phyloP scores from a whole-genome alignment of 176 grass and related monocot genomes.

The Zizania latifolia region DNA sequence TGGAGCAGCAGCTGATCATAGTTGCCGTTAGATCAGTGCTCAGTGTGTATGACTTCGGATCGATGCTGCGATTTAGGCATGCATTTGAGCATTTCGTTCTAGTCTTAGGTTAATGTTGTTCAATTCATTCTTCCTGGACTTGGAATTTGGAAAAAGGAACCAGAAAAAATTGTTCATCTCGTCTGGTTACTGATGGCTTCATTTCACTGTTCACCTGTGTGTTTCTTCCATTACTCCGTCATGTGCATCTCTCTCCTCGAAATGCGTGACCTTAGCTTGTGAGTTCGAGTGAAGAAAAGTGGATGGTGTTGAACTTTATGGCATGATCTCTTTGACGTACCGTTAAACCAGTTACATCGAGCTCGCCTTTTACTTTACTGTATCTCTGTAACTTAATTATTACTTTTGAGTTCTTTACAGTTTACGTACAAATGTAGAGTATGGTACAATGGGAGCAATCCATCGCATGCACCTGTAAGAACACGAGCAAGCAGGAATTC shows the following conservation, averaged over 20 bases:
- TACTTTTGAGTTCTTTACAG: not conserved
- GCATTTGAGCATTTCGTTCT: constrained; percentile 30
- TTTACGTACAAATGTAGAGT: not conserved
- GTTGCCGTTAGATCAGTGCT: constrained; percentile 15
- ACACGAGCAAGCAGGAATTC: not conserved
- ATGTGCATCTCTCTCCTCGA: constrained; percentile 7
- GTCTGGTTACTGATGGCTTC: not conserved
- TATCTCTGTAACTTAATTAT: not conserved
- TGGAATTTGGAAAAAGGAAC: not conserved
- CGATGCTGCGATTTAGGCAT: not conserved
- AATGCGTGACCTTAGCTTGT: constrained; percentile 31
- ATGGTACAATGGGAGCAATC: not conserved
- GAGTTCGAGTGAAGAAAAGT: not conserved
- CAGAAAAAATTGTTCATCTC: constrained; percentile 3
- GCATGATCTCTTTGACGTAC: no score
- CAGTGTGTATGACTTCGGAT: not conserved
- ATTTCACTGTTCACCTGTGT: not conserved
- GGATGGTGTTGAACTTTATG: not conserved
- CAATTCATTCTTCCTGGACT: constrained; percentile 16
- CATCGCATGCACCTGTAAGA: no score
- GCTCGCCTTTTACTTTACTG: not conserved
- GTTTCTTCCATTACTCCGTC: not conserved
- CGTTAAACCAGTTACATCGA: no score
- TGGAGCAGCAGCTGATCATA: constrained; percentile 7
- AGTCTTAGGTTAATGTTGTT: constrained; percentile 23